Conservation (phyloP, 169 alveolate species). For the Cryptosporidium tyzzeri region DNA sequence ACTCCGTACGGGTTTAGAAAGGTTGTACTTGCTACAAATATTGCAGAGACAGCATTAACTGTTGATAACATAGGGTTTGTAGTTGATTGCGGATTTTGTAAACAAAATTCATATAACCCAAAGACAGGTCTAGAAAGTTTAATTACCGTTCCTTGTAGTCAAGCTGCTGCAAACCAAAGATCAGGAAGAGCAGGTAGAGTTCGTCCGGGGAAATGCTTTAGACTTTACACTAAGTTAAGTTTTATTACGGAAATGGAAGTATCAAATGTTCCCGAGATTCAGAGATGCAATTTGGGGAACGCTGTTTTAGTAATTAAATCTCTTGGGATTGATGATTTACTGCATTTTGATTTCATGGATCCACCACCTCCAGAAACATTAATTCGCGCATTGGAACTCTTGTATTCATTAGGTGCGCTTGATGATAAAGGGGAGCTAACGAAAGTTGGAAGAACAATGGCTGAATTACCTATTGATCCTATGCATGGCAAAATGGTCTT, state of each 20-base stretch:
- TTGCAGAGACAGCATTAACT: slow-evolving; percentile 99
- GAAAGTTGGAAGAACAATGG: slow-evolving; percentile 97
- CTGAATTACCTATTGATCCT: slow-evolving; percentile 99
- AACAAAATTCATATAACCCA: slow-evolving; percentile 97
- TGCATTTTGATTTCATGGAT: slow-evolving; percentile 99
- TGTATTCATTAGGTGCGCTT: slow-evolving; percentile 98
- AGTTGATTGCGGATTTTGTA: slow-evolving; percentile 98
- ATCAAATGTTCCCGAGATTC: slow-evolving; percentile 95
- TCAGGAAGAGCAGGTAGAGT: slow-evolving; percentile 99
- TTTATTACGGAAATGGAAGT: slow-evolving; percentile 97
- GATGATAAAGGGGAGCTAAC: slow-evolving; percentile 97
- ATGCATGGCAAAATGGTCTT: slow-evolving; percentile 82
- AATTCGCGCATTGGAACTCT: slow-evolving; percentile 95
- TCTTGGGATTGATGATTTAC: slow-evolving; percentile 98
- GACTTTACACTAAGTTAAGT: slow-evolving; percentile 97
- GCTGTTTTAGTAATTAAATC: slow-evolving; percentile 93
- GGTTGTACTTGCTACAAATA: slow-evolving; percentile 97
- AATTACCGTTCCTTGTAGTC: slow-evolving; percentile 97
- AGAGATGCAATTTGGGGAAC: slow-evolving; percentile 94
- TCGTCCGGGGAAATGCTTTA: slow-evolving; percentile 98
- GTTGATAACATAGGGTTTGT: slow-evolving; percentile 98
- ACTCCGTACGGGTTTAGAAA: slow-evolving; percentile 94
- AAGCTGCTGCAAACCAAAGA: slow-evolving; percentile 99
- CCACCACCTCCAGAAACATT: slow-evolving; percentile 99
- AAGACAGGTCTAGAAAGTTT: slow-evolving; percentile 97